Evolutionary conservation across 495 filamentous ascomycete species (phyloP).

Genomic region (Penicillium waksmanii): DNA sequence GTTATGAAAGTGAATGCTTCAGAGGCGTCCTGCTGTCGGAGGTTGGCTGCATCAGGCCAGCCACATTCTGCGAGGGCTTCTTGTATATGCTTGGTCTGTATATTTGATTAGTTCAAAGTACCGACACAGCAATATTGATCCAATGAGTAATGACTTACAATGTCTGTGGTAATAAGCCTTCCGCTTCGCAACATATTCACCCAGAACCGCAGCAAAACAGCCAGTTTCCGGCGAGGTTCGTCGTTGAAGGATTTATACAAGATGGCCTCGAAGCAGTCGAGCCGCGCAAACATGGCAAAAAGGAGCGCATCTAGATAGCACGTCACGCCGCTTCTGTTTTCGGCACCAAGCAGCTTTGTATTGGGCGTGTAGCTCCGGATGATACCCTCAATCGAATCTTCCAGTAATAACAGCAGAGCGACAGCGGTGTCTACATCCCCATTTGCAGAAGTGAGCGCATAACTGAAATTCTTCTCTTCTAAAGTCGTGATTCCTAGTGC

Average conservation of each 20-base stretch:
- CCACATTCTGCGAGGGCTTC: constrained; percentile 83
- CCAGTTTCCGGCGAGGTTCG: constrained; percentile 71
- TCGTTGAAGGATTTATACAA: constrained; percentile 69
- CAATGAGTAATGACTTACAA: constrained; percentile 60
- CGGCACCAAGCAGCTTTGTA: constrained; percentile 78
- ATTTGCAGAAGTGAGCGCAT: constrained; percentile 65
- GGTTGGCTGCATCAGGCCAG: constrained; percentile 78
- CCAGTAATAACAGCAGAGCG: constrained; percentile 72
- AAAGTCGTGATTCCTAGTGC: constrained; percentile 40
- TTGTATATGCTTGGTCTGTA: constrained; percentile 80
- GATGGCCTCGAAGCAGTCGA: constrained; percentile 91
- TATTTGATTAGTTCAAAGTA: constrained; percentile 32
- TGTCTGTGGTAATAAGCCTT: constrained; percentile 80
- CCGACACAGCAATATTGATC: neutral
- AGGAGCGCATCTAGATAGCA: constrained; percentile 93
- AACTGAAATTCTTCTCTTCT: constrained; percentile 61
- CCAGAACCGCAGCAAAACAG: constrained; percentile 79
- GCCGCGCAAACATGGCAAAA: constrained; percentile 92
- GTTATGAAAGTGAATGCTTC: constrained; percentile 96
- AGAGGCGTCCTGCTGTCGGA: constrained; percentile 88
- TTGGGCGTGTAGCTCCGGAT: constrained; percentile 71
- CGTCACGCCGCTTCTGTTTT: constrained; percentile 82
- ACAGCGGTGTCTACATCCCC: constrained; percentile 76
- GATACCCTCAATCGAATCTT: constrained; percentile 80
- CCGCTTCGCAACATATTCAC: constrained; percentile 89